Evolutionary conservation across 345 rosid genomes (phyloP), one percentile per base, ranked within the genome.

Genomic region (Geranium rotundifolium): DNA sequence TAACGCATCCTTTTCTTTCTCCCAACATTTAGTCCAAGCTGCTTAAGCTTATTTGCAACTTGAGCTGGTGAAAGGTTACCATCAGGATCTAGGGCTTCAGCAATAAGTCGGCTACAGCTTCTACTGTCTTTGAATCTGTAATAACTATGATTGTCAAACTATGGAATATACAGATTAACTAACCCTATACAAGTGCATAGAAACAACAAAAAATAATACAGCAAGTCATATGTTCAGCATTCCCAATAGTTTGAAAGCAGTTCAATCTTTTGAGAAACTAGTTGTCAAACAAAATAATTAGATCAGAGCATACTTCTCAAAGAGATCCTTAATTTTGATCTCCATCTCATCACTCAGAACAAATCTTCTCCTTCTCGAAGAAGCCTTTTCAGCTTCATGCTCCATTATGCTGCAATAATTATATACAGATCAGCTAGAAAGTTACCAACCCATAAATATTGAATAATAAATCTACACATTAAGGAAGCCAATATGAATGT

Each of bases 1-100:
- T 19, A 10, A 39, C 75, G 72, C 31, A 58, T 71, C 76, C 86
- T 83, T 84, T 81, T 90, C 80, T 67, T 78, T 69, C 76, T 67
- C 37, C 70, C 76, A 57, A 70, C 58, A 66, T 62, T 62, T 57
- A 90, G 71, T 69, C 95, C 99, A 31, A 90, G 79, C 75, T 84
- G 85, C 77, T 90, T 93, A 63, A 93, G 97, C 81, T 82, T 93
- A 77, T 84, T 93, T 60, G 83, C 67, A 74, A 93, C 85, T 83
- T 90, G 96, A 69, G 83, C 82, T 63, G 87, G 80, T 58, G 89
- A 83, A 65, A 93, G 70, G 75, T 80, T 80, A 65, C 90, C 87
- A 57, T 78, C 84, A 41, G 90, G 83, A 72, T 76, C 89, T 59
- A 93, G 77, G 70, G 79, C 81, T 67, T 87, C 87, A 0, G 87